A percentile compares a stretch with the other conserved stretches of the same genome.
Evolutionary conservation across 768 basidiomycete species (phyloP).

Genomic region (Podaxis mareebaensis): DNA sequence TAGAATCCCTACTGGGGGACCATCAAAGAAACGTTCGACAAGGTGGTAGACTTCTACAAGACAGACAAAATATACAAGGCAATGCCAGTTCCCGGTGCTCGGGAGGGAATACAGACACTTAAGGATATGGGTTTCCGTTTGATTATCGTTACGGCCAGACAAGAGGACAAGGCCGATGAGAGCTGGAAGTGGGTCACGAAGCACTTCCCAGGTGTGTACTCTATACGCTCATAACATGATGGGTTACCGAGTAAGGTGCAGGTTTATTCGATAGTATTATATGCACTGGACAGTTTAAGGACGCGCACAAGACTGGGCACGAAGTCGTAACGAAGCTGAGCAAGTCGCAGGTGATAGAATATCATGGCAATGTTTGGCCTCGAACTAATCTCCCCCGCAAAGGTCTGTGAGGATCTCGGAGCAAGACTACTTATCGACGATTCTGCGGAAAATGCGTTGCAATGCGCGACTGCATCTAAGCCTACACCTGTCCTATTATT

Average conservation of each 20-base stretch:
- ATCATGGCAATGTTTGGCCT: background rate
- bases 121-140: slow-evolving; percentile 65
- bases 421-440: slow-evolving; percentile 78
- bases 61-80: slow-evolving; percentile 49
- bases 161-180: slow-evolving; percentile 49
- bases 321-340: slow-evolving; percentile 57
- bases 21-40: slow-evolving; percentile 53
- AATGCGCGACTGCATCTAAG: slow-evolving; percentile 48
- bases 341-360: slow-evolving; percentile 61
- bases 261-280: slow-evolving; percentile 59
- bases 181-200: slow-evolving; percentile 69
- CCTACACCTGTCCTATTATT: slow-evolving; percentile 68
- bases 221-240: background rate
- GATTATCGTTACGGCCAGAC: slow-evolving; percentile 77
- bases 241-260: slow-evolving; percentile 20
- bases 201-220: slow-evolving; percentile 58
- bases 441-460: slow-evolving; percentile 74
- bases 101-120: slow-evolving; percentile 55
- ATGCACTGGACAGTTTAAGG: slow-evolving; percentile 74
- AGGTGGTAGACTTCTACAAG: slow-evolving; percentile 61
- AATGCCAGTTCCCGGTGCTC: slow-evolving; percentile 59
- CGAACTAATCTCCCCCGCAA: background rate
- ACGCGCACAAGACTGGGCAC: slow-evolving; percentile 43
- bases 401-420: slow-evolving; percentile 66
- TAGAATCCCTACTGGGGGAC: slow-evolving; percentile 66